A percentile compares a stretch with the other conserved stretches of the same genome.
phyloP scores from a whole-genome alignment of 768 basidiomycete species.

The Suillus americanus region DNA sequence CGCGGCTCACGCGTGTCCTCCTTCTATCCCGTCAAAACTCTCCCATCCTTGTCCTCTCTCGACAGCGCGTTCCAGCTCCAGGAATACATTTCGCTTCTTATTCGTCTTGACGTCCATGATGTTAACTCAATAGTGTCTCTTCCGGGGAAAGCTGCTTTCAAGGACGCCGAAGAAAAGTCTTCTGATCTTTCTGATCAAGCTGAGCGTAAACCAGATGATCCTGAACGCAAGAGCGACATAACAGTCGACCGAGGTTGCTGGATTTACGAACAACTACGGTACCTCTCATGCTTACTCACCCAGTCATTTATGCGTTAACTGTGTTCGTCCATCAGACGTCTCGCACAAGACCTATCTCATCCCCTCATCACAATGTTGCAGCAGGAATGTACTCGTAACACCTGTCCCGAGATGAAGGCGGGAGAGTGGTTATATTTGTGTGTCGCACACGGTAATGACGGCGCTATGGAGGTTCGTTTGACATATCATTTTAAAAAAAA shows the following conservation, averaged over 20 bases:
- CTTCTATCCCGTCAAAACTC: slow-evolving; percentile 73
- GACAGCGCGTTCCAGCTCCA: slow-evolving; percentile 95
- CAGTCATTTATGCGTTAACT: slow-evolving; percentile 3
- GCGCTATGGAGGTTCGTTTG: slow-evolving; percentile 73
- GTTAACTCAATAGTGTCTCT: slow-evolving; percentile 78
- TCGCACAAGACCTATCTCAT: slow-evolving; percentile 85
- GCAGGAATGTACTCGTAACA: slow-evolving; percentile 79
- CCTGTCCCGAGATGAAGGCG: slow-evolving; percentile 99
- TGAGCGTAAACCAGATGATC: slow-evolving; percentile 31
- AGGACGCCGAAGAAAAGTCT: slow-evolving; percentile 25
- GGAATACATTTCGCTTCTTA: slow-evolving; percentile 89
- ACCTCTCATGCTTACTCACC: slow-evolving; percentile 10
- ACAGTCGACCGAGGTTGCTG: slow-evolving; percentile 81
- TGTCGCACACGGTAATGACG: slow-evolving; percentile 89
- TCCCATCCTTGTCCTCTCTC: slow-evolving; percentile 69
- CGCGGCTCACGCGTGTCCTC: slow-evolving; percentile 78
- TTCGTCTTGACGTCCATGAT: slow-evolving; percentile 85
- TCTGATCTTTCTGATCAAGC: slow-evolving; percentile 27
- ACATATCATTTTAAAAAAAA: slow-evolving; percentile 1
- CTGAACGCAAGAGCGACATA: slow-evolving; percentile 42
- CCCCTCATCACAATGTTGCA: slow-evolving; percentile 84
- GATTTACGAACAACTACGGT: slow-evolving; percentile 73
- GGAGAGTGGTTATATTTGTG: slow-evolving; percentile 97
- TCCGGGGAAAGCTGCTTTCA: slow-evolving; percentile 49
- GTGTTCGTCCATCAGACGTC: slow-evolving; percentile 49